Evolutionary conservation across 257 asterid species (phyloP).

Genomic region (Apocynum venetum): DNA sequence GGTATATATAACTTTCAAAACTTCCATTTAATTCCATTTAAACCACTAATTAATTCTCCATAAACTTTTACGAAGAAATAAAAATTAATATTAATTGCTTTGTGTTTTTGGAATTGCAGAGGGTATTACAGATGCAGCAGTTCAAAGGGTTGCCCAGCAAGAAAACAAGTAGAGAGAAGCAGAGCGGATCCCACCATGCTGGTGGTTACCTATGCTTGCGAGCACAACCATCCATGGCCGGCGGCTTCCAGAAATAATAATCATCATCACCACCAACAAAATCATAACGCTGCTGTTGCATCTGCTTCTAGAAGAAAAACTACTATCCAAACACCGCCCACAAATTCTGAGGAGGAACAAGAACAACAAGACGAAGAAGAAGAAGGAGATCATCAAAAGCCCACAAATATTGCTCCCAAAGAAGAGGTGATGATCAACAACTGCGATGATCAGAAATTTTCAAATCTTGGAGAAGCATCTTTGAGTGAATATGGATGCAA

Average conservation of each 20-base stretch:
- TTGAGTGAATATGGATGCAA: conserved; percentile 37
- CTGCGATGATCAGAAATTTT: conserved; percentile 26
- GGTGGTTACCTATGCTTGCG: conserved; percentile 76
- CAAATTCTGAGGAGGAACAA: conserved; percentile 25
- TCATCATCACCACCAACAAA: conserved; percentile 30
- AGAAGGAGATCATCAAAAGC: conserved; percentile 19
- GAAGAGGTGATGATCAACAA: conserved; percentile 7
- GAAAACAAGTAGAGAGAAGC: conserved; percentile 92
- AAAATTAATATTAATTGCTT: too few species aligned
- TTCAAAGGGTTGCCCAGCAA: conserved; percentile 94
- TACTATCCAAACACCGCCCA: background rate
- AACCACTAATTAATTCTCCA: background rate
- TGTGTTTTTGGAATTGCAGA: conserved; percentile 31
- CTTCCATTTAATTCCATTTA: too few species aligned
- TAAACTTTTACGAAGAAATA: too few species aligned
- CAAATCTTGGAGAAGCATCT: conserved; percentile 23
- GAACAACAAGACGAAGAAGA: conserved; percentile 22
- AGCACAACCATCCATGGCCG: conserved; percentile 85
- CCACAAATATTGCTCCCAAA: conserved; percentile 15
- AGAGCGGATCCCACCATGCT: conserved; percentile 62
- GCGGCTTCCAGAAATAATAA: conserved; percentile 40
- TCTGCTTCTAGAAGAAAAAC: background rate
- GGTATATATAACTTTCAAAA: conserved; percentile 32
- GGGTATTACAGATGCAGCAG: conserved; percentile 95
- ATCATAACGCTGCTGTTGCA: background rate